Conservation (phyloP, 2,329 filamentous ascomycete species). For the Zymoseptoria passerinii region DNA sequence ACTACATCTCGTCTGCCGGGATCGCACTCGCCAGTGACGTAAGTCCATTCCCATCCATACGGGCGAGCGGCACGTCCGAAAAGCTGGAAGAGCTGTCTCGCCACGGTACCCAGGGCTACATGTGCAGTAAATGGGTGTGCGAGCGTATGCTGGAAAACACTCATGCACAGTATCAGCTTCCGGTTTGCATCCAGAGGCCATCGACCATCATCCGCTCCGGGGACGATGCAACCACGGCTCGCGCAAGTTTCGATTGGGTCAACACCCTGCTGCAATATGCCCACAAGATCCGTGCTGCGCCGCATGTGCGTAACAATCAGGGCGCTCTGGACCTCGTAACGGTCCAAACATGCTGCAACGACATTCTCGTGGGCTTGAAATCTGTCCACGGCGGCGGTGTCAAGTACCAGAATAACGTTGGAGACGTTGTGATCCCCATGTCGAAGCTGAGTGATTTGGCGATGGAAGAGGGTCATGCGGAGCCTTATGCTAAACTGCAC, state of each 20-base stretch:
- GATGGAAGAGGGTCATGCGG: not conserved
- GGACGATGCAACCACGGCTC: not conserved
- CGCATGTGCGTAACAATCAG: not conserved
- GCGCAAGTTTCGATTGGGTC: not conserved
- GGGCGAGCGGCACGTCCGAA: not conserved
- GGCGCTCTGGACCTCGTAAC: not conserved
- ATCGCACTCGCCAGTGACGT: not conserved
- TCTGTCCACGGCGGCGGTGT: not conserved
- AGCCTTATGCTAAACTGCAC: not conserved
- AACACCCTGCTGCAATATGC: not conserved
- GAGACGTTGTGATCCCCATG: not conserved
- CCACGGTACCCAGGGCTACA: not conserved
- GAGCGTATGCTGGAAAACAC: slow-evolving; percentile 1
- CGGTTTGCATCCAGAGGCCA: slow-evolving; percentile 1
- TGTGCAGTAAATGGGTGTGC: slow-evolving; percentile 4
- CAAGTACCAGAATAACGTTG: not conserved
- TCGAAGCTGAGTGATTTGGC: not conserved
- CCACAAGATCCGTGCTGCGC: not conserved
- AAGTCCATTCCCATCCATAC: not conserved
- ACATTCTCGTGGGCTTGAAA: not conserved
- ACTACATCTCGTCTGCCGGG: not conserved
- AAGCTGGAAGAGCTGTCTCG: not conserved
- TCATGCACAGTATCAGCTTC: not conserved
- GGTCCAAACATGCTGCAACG: not conserved
- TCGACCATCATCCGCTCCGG: not conserved